Evolutionary conservation across 164 flowering plant species (phyloP).

Genomic region (Brasenia schreberi): DNA sequence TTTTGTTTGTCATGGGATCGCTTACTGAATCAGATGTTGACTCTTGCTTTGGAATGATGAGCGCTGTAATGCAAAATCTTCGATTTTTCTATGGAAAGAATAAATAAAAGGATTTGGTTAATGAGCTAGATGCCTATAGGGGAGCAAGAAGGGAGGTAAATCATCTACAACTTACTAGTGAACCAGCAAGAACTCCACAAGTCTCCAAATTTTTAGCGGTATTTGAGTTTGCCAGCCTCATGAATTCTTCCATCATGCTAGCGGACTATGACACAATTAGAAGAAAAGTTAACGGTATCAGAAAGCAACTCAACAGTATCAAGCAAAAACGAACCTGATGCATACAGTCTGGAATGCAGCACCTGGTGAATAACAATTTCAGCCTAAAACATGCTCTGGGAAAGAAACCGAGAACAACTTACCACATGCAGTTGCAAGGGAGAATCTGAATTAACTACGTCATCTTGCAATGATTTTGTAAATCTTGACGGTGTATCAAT

Average conservation of each 20-base stretch:
- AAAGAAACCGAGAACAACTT: constrained; percentile 18
- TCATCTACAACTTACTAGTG: constrained; percentile 51
- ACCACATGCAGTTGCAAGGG: constrained; percentile 82
- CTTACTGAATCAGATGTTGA: constrained; percentile 84
- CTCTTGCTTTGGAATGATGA: constrained; percentile 96
- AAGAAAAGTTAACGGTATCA: neutral
- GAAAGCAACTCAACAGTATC: neutral
- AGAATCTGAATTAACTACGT: constrained; percentile 37
- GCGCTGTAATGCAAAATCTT: constrained; percentile 66
- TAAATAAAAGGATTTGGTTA: too few relatives aligned
- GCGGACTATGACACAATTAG: constrained; percentile 45
- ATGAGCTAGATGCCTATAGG: too few relatives aligned
- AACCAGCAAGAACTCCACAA: constrained; percentile 94
- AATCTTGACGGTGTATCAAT: constrained; percentile 22
- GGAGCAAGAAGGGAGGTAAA: constrained; percentile 1
- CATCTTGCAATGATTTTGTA: constrained; percentile 32
- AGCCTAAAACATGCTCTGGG: neutral
- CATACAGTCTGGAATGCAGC: neutral
- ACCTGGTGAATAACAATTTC: neutral
- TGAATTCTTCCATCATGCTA: constrained; percentile 70
- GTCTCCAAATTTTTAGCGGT: constrained; percentile 82
- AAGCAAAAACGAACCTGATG: neutral
- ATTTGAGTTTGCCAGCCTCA: constrained; percentile 87
- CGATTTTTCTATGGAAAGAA: constrained; percentile 56
- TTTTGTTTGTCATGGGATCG: neutral